phyloP scores from a whole-genome alignment of 108 stramenopile genomes.

The Skeletonema menzelii region DNA sequence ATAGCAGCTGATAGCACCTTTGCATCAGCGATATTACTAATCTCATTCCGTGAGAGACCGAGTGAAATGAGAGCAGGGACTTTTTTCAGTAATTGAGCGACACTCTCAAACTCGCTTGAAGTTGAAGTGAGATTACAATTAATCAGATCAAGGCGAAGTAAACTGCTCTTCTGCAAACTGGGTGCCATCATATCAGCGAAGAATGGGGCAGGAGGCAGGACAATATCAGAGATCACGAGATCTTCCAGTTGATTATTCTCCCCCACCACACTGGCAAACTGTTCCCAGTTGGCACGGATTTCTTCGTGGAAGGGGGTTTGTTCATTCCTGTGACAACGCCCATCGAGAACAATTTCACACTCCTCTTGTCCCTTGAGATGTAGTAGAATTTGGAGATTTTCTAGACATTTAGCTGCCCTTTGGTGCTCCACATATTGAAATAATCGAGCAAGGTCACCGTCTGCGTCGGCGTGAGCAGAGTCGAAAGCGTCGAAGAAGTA shows the following conservation, averaged over 20 bases:
- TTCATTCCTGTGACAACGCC: neutral
- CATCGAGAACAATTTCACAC: neutral
- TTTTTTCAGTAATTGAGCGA: constrained; percentile 1
- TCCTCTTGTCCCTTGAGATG: neutral
- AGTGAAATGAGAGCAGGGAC: neutral
- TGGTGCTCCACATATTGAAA: no score
- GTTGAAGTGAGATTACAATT: neutral
- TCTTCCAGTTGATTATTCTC: neutral
- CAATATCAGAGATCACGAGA: neutral
- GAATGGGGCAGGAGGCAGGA: constrained; percentile 7
- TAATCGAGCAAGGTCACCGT: no score
- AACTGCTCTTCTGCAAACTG: neutral
- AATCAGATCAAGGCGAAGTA: constrained; percentile 2
- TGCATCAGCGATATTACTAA: neutral
- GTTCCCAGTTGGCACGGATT: neutral
- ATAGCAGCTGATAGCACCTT: neutral
- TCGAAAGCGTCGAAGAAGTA: neutral
- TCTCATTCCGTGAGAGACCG: neutral
- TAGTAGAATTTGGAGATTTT: neutral
- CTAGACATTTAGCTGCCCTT: no score
- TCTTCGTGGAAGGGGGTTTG: neutral
- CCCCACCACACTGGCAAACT: neutral
- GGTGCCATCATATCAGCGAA: constrained; percentile 3
- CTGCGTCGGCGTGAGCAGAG: no score
- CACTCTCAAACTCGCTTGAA: neutral